Conservation (phyloP, 2,329 filamentous ascomycete genomes). For the Colletotrichum camelliae region DNA sequence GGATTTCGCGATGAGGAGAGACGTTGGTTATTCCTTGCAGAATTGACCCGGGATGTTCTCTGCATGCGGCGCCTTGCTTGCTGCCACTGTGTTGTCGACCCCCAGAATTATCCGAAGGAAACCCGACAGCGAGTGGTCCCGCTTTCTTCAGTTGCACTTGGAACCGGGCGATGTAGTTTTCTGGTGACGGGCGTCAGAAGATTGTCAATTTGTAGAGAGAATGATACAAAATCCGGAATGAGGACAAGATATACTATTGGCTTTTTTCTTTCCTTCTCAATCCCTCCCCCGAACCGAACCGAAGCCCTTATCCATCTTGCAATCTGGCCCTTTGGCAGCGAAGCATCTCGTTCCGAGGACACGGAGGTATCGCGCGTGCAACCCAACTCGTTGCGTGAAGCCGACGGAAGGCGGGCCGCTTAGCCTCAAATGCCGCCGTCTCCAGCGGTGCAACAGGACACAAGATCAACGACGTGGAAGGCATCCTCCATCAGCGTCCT, state of each 20-base stretch:
- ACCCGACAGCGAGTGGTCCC: conserved; percentile 1
- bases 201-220: not conserved
- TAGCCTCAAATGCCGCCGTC: not conserved
- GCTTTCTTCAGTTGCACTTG: not conserved
- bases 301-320: not conserved
- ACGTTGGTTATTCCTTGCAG: not conserved
- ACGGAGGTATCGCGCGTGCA: not conserved
- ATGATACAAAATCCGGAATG: not conserved
- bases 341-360: not conserved
- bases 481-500: not conserved
- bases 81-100: not conserved
- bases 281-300: not conserved
- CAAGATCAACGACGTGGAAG: not conserved
- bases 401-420: conserved; percentile 11
- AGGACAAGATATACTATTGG: not conserved
- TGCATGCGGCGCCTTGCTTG: not conserved
- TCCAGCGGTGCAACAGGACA: not conserved
- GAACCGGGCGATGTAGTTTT: not conserved
- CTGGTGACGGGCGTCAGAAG: not conserved
- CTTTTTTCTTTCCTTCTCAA: not conserved
- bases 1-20: conserved; percentile 11
- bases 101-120: conserved; percentile 16
- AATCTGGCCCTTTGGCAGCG: not conserved
- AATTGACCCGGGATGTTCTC: not conserved
- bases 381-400: not conserved